Conservation (phyloP, 768 basidiomycete genomes). For the Tephrocybe sp. region DNA sequence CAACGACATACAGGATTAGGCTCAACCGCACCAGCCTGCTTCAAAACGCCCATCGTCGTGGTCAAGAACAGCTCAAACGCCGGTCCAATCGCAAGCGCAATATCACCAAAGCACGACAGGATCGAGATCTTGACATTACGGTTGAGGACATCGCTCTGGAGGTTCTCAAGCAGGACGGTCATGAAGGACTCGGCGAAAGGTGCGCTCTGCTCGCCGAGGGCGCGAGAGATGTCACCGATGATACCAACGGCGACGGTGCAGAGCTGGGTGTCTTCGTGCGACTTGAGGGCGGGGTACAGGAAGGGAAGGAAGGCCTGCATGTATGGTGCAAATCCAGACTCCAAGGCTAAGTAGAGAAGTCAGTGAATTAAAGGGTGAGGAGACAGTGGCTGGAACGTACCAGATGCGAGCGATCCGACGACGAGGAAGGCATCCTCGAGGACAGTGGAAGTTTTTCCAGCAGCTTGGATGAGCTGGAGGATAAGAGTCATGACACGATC, state of each 20-base stretch:
- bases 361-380: not conserved
- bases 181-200: constrained; percentile 89
- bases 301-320: constrained; percentile 82
- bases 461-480: constrained; percentile 78
- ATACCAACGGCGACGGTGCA: constrained; percentile 95
- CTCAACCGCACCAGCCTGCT: constrained; percentile 85
- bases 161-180: constrained; percentile 85
- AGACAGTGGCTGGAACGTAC: constrained; percentile 30
- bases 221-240: constrained; percentile 95
- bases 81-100: constrained; percentile 87
- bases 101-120: constrained; percentile 92
- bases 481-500: constrained; percentile 95
- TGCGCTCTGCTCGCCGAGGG: constrained; percentile 78
- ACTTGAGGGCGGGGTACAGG: constrained; percentile 85
- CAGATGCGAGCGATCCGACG: constrained; percentile 81
- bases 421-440: constrained; percentile 96
- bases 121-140: constrained; percentile 97
- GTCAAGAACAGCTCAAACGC: constrained; percentile 86
- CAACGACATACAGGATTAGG: constrained; percentile 72
- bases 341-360: constrained; percentile 52
- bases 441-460: constrained; percentile 91
- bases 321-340: constrained; percentile 76
- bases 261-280: constrained; percentile 92
- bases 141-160: constrained; percentile 87
- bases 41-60: constrained; percentile 86